Percentiles rank a stretch among this genome's conserved stretches.
Evolutionary conservation across 169 alveolate species (phyloP).

Genomic region (Plasmodium falciparum): DNA sequence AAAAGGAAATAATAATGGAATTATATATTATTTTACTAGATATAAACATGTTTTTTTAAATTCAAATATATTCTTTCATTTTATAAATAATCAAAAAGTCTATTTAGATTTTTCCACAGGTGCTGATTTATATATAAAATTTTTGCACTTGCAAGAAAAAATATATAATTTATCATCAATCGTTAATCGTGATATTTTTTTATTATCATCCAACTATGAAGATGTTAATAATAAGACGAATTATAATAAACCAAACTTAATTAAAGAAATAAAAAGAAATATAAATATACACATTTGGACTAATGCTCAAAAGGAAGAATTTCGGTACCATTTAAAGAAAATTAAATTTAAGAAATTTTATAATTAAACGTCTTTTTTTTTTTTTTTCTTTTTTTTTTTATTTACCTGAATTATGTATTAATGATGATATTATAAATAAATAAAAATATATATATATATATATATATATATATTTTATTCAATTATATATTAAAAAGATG

Average conservation of each 20-base stretch:
- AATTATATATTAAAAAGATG: too few species aligned
- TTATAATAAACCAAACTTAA: slow-evolving; percentile 8
- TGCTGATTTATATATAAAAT: slow-evolving; percentile 32
- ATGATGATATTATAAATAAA: too few species aligned
- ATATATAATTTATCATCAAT: background rate
- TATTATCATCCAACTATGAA: background rate
- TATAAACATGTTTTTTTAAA: slow-evolving; percentile 17
- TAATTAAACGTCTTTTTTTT: slow-evolving; percentile 12
- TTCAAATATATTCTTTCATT: slow-evolving; percentile 25
- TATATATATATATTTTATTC: too few species aligned
- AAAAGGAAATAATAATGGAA: background rate
- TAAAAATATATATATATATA: too few species aligned
- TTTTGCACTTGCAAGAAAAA: slow-evolving; percentile 13
- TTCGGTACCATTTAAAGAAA: slow-evolving; percentile 16
- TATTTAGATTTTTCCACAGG: slow-evolving; percentile 45
- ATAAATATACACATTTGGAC: slow-evolving; percentile 54
- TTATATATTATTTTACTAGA: slow-evolving; percentile 19
- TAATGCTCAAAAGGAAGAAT: slow-evolving; percentile 20
- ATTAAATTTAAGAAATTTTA: slow-evolving; percentile 64
- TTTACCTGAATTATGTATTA: background rate
- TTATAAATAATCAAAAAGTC: slow-evolving; percentile 24
- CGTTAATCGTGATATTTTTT: background rate
- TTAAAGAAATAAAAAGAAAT: slow-evolving; percentile 45
- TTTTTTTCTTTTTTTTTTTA: background rate
- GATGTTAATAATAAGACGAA: background rate